Percentiles rank a stretch among this genome's conserved stretches.
Evolutionary conservation across 768 basidiomycete species (phyloP).

Genomic region (Podaxis carcinomalis): DNA sequence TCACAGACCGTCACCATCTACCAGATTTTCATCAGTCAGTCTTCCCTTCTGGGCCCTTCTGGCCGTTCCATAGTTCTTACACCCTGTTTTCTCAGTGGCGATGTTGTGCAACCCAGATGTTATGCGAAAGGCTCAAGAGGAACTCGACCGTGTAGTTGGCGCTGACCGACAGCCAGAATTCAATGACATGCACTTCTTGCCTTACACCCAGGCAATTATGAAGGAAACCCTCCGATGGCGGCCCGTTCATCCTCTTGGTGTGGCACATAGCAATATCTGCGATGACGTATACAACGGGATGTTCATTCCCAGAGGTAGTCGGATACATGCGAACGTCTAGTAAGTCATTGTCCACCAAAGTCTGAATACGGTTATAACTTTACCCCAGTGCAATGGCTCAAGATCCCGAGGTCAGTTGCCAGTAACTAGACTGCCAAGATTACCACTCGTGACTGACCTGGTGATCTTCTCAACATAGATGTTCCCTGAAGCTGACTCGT

Average conservation of each 20-base stretch:
- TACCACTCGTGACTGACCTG: not conserved
- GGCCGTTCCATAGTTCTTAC: not conserved
- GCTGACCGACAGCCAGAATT: slow-evolving; percentile 22
- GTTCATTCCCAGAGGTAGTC: slow-evolving; percentile 33
- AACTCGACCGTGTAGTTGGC: slow-evolving; percentile 27
- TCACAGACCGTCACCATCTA: slow-evolving; percentile 3
- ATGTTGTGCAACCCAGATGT: slow-evolving; percentile 25
- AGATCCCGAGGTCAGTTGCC: slow-evolving; percentile 15
- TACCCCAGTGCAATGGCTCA: slow-evolving; percentile 20
- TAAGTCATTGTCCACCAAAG: slow-evolving; percentile 9
- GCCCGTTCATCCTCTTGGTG: slow-evolving; percentile 22
- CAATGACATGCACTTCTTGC: slow-evolving; percentile 18
- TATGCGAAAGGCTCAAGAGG: slow-evolving; percentile 25
- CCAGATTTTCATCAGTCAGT: slow-evolving; percentile 13
- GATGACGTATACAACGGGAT: slow-evolving; percentile 34
- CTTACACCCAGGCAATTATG: slow-evolving; percentile 19
- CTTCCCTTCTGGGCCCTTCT: not conserved
- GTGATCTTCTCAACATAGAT: slow-evolving; percentile 11
- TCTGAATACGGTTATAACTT: not conserved
- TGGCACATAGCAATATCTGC: slow-evolving; percentile 29
- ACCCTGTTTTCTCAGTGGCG: slow-evolving; percentile 15
- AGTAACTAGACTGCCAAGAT: not conserved
- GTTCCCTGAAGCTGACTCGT: slow-evolving; percentile 19
- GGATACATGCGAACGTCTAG: slow-evolving; percentile 22
- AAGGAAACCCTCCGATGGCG: slow-evolving; percentile 21